Evolutionary conservation across 1,139 yeast species (phyloP), one percentile per base, ranked within the genome.

Genomic region (Eremothecium gossypii): DNA sequence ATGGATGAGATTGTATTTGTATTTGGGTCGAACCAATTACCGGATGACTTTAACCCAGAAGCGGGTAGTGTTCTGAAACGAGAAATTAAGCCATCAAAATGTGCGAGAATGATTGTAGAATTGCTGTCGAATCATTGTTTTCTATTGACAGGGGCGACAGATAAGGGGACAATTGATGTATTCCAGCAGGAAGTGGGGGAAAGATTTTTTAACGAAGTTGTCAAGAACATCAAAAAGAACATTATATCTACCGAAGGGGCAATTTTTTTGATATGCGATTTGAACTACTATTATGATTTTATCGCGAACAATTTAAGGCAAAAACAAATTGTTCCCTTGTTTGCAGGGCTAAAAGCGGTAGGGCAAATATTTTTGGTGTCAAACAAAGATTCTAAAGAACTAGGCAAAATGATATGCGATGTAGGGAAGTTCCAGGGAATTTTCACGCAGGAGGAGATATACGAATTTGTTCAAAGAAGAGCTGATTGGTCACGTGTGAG

Each of bases 111-210:
- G 45, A 80, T 77, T 1, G 76, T 85, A 1, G 68, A 71, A 23
- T 67, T 87, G 20, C 64, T 91, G 41, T 74, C 75, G 13, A 76
- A 79, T n/a, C 95, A 89, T 57, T 78, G 89, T 49, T 76, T 76
- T 45, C 65, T 89, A 40, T 66, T 91, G 40, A 78, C 76, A 13
- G 95, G 89, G 2, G 76, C 94, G 14, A 86, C 96, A 0, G 97
- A 91, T 45, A 84, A 82, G 55, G 76, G 87, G 0, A 81, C 93
- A 7, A 76, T 89, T 26, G 97, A 89, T 54, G 94, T 91, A 0
- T 91, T 87, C 57, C 94, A 89, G 53, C 95, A 87, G 57, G 98
- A 91, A 57, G 79, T 91, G 32, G 96, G 95, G 0, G 86, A 86
- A 56, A 63, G 98, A 39, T 81, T 91, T 49, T 87, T 86, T 57